phyloP scores from a whole-genome alignment of 495 filamentous ascomycete genomes.

The Hypomontagnella monticulosa region DNA sequence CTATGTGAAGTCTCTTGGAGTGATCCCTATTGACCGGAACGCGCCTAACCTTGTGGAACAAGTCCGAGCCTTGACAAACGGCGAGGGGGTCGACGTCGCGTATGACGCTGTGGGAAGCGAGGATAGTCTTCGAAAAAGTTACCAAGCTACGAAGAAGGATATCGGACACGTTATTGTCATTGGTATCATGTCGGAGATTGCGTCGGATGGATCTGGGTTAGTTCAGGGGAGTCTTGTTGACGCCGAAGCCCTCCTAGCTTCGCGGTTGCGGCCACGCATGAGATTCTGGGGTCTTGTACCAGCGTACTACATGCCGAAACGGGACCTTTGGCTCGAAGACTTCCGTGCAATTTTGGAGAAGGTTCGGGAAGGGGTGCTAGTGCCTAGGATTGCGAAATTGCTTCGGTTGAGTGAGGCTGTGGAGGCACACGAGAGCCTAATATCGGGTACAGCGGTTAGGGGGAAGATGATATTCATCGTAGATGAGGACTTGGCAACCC shows the following conservation, averaged over 20 bases:
- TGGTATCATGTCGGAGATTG: background rate
- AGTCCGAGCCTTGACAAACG: background rate
- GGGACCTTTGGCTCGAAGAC: background rate
- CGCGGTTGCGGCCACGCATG: background rate
- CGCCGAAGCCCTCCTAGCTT: background rate
- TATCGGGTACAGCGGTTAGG: background rate
- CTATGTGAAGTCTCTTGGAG: constrained; percentile 10
- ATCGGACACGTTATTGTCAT: background rate
- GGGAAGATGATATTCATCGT: background rate
- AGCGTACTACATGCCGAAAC: background rate
- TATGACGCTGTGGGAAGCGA: background rate
- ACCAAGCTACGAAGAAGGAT: background rate
- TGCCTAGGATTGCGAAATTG: background rate
- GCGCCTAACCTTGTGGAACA: background rate
- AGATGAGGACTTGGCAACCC: background rate
- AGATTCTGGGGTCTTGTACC: background rate
- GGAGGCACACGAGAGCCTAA: background rate
- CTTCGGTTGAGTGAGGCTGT: background rate
- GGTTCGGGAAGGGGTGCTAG: background rate
- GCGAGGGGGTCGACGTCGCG: background rate
- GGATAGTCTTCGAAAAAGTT: background rate
- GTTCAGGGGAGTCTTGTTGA: background rate
- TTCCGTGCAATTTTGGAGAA: background rate
- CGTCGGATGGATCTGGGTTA: background rate
- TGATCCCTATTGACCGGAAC: background rate